Conservation (phyloP, 2,329 filamentous ascomycete genomes). For the Ophiocordyceps camponoti-rufipedis region DNA sequence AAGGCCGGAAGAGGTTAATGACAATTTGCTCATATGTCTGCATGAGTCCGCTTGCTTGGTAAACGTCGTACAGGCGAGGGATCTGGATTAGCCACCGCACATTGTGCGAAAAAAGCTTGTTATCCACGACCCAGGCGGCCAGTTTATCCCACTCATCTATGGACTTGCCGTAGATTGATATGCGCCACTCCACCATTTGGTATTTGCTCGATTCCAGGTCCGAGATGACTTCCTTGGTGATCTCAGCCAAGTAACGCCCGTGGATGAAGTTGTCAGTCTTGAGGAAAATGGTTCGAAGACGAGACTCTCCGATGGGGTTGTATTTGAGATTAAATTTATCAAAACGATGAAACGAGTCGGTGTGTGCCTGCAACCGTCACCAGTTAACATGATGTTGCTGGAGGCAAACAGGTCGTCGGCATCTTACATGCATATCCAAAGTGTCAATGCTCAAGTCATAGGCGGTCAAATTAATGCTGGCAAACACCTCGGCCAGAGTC, state of each 20-base stretch:
- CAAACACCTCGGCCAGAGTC: constrained; percentile 83
- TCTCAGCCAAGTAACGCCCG: constrained; percentile 87
- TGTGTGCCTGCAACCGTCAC: constrained; percentile 49
- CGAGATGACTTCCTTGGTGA: constrained; percentile 93
- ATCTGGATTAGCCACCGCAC: constrained; percentile 95
- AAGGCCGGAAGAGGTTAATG: constrained; percentile 76
- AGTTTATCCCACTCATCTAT: constrained; percentile 96
- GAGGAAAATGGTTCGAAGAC: constrained; percentile 90
- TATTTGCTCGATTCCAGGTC: constrained; percentile 98
- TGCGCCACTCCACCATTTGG: constrained; percentile 98
- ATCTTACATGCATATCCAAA: constrained; percentile 83
- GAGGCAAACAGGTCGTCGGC: constrained; percentile 6
- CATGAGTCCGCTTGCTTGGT: constrained; percentile 78
- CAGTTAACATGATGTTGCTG: background rate
- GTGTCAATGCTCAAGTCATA: constrained; percentile 98
- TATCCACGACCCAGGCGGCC: constrained; percentile 92
- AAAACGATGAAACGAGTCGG: constrained; percentile 94
- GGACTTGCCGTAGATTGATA: constrained; percentile 86
- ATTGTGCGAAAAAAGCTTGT: constrained; percentile 95
- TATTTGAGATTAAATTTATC: constrained; percentile 99
- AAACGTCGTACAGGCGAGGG: constrained; percentile 86
- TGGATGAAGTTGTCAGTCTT: constrained; percentile 98
- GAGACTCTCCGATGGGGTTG: constrained; percentile 90
- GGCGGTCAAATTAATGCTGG: constrained; percentile 91
- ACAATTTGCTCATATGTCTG: constrained; percentile 80